phyloP scores from a whole-genome alignment of 176 grass and related monocot genomes.

The Musa acuminata region DNA sequence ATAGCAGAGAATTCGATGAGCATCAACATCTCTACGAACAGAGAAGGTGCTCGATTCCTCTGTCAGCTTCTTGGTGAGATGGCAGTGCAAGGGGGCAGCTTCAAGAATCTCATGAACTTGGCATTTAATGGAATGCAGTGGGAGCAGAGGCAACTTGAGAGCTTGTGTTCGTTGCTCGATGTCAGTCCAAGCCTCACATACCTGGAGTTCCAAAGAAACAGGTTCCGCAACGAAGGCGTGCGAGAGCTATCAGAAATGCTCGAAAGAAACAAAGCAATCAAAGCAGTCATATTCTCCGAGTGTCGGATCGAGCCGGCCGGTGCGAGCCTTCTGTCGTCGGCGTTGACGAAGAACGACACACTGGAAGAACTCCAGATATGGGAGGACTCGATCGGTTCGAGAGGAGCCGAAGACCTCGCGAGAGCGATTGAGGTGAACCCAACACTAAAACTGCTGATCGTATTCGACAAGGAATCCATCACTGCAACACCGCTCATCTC shows the following conservation, averaged over 20 bases:
- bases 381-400: slow-evolving; percentile 69
- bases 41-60: slow-evolving; percentile 32
- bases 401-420: slow-evolving; percentile 81
- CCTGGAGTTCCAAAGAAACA: slow-evolving; percentile 71
- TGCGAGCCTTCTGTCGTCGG: slow-evolving; percentile 55
- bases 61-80: slow-evolving; percentile 44
- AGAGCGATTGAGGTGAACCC: slow-evolving; percentile 85
- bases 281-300: slow-evolving; percentile 47
- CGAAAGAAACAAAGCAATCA: slow-evolving; percentile 48
- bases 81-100: slow-evolving; percentile 25
- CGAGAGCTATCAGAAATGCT: slow-evolving; percentile 49
- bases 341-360: slow-evolving; percentile 49
- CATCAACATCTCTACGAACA: slow-evolving; percentile 39
- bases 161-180: slow-evolving; percentile 39
- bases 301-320: slow-evolving; percentile 52
- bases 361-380: slow-evolving; percentile 84
- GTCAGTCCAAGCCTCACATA: slow-evolving; percentile 44
- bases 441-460: slow-evolving; percentile 49
- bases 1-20: slow-evolving; percentile 59
- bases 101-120: slow-evolving; percentile 44
- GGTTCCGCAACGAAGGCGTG: slow-evolving; percentile 38
- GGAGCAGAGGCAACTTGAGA: slow-evolving; percentile 35
- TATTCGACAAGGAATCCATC: slow-evolving; percentile 64
- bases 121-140: slow-evolving; percentile 74
- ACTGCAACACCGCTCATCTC: slow-evolving; percentile 65